Base-by-base conservation (phyloP, 371 early-diverging fungal species). In the Rhizopus sp. region DNA sequence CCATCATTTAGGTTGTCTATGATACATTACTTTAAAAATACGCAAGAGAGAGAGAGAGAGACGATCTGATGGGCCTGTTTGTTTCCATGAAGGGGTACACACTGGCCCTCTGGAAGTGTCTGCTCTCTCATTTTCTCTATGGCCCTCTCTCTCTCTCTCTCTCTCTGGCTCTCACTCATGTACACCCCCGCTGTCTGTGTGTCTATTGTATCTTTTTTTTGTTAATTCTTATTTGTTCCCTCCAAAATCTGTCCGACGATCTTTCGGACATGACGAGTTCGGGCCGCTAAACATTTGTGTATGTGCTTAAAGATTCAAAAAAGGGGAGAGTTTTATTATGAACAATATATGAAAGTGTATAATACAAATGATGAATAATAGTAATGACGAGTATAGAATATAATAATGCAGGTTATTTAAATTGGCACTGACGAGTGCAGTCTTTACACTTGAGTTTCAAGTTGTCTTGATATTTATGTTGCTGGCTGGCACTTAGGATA, bases 401-500 rank as follows among this genome's bases (percentile, higher is more conserved):
- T 46, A 46, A 29, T 9, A 16, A 23, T 46, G 8, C 7, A 46
- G 12, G 29, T 49, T 49, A 34, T 35, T 47, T 59, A 7, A 55
- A 9, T 32, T 50, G 54, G n/a, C 64, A 63, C 7, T 63, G 57
- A 29, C 64, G 59, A 39, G 59, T 53, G 17, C 64, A 63, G 12
- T 63, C 64, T 55, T 59, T 42, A 30, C 64, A 63, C 17, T 58
- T 63, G 37, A 63, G 16, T 45, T 55, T 63, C n/a, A 29, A 17
- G 39, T 12, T 5, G 10, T 34, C 31, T 34, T 48, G 42, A 4
- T 42, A 12, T 8, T 15, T 44, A n/a, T 16, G 12, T 45, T 62
- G n/a, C 15, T 59, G 44, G 31, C 51, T 34, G 12, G 52, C 52
- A 16, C 56, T 59, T 16, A 94, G 68, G 46, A 94, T 60, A 67